Evolutionary conservation across 495 filamentous ascomycete species (phyloP).

Genomic region (Penicillium soppii): DNA sequence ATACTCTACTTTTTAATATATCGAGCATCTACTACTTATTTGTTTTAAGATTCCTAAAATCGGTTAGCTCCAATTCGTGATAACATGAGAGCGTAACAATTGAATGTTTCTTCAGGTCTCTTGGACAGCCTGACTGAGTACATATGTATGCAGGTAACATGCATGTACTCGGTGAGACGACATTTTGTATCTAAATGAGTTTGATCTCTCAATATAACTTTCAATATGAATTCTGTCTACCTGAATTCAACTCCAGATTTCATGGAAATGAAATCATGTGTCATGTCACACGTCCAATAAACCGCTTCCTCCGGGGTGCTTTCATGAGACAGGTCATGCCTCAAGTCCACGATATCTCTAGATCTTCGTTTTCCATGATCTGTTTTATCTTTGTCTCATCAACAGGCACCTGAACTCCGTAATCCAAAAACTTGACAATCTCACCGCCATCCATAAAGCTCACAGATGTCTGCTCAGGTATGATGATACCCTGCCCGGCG

Average conservation of each 20-base stretch:
- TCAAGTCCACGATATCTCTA: background rate
- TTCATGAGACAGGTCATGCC: background rate
- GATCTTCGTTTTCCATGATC: background rate
- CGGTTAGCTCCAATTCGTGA: too few relatives aligned
- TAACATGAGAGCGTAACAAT: too few relatives aligned
- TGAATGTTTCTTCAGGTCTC: too few relatives aligned
- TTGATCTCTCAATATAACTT: background rate
- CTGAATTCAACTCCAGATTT: background rate
- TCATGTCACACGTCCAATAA: background rate
- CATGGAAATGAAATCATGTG: background rate
- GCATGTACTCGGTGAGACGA: too few relatives aligned
- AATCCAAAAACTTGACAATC: background rate
- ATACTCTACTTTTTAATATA: too few relatives aligned
- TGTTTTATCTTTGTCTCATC: background rate
- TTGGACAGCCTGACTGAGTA: too few relatives aligned
- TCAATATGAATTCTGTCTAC: background rate
- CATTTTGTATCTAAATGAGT: background rate
- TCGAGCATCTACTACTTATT: too few relatives aligned
- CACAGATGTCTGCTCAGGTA: background rate
- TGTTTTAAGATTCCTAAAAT: too few relatives aligned
- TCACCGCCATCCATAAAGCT: background rate
- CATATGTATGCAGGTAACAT: too few relatives aligned
- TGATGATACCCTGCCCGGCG: background rate
- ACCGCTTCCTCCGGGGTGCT: background rate
- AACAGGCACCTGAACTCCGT: background rate